Conservation (phyloP, 2,329 filamentous ascomycete species). For the Neurospora sp. region DNA sequence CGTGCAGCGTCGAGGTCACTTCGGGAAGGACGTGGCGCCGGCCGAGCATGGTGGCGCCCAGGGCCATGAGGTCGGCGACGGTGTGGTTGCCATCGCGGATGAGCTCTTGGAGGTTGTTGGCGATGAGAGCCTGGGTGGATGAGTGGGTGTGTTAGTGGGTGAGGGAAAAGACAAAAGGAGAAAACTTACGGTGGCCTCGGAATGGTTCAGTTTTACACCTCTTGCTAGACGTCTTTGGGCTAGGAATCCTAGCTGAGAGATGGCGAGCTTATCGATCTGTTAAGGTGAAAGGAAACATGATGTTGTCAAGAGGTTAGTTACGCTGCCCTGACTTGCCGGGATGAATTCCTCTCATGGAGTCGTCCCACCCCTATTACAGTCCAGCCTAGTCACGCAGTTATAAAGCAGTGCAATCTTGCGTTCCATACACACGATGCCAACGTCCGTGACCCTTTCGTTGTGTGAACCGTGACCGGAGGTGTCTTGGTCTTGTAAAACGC, state of each 20-base stretch:
- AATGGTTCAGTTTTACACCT: conserved; percentile 81
- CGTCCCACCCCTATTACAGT: neutral
- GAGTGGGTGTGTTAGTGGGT: conserved; percentile 5
- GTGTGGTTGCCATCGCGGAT: conserved; percentile 93
- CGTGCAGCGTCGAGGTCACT: conserved; percentile 66
- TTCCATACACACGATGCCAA: neutral
- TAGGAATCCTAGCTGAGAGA: conserved; percentile 77
- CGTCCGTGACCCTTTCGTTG: neutral
- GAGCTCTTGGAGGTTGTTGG: conserved; percentile 85
- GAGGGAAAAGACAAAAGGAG: neutral
- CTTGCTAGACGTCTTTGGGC: conserved; percentile 82
- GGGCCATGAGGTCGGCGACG: conserved; percentile 85
- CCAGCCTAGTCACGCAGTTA: neutral
- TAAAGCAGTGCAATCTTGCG: neutral
- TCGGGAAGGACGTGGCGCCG: conserved; percentile 82
- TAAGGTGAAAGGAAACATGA: conserved; percentile 2
- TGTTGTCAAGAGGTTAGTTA: conserved; percentile 2
- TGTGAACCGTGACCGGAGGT: neutral
- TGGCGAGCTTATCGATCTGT: conserved; percentile 91
- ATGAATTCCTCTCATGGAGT: neutral
- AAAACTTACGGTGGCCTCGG: conserved; percentile 63
- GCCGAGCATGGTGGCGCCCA: conserved; percentile 86
- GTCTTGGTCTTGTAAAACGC: neutral
- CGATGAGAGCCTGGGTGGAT: conserved; percentile 59
- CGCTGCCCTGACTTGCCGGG: neutral